phyloP scores from a whole-genome alignment of 768 basidiomycete genomes.

The Pleurotus pulmonarius region DNA sequence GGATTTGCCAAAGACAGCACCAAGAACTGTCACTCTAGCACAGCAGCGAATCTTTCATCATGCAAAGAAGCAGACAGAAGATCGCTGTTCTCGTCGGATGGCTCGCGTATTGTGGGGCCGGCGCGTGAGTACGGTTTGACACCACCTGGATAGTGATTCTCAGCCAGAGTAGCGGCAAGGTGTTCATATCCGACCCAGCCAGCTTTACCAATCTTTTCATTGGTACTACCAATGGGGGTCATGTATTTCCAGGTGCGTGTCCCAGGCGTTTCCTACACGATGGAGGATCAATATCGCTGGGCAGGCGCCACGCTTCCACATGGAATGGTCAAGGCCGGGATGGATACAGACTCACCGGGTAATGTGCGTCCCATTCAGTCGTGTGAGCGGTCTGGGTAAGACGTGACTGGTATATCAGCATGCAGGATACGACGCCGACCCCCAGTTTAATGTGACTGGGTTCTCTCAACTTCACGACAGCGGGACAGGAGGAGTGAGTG shows the following conservation, averaged over 20 bases:
- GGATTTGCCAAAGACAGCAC: too few species aligned
- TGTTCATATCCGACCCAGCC: constrained; percentile 28
- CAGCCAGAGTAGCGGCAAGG: too few species aligned
- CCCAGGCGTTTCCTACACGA: not conserved
- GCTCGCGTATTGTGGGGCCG: too few species aligned
- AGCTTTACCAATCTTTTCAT: constrained; percentile 57
- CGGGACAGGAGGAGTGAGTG: constrained; percentile 56
- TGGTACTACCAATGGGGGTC: constrained; percentile 61
- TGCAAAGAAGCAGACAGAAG: too few species aligned
- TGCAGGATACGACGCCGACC: constrained; percentile 44
- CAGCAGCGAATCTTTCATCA: too few species aligned
- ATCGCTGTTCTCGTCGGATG: too few species aligned
- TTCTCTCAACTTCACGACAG: constrained; percentile 64
- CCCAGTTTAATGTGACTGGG: constrained; percentile 43
- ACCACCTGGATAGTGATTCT: too few species aligned
- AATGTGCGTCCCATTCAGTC: constrained; percentile 34
- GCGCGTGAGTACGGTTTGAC: too few species aligned
- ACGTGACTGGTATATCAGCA: constrained; percentile 25
- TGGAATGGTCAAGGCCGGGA: constrained; percentile 67
- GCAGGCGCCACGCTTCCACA: constrained; percentile 61
- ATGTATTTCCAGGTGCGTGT: constrained; percentile 57
- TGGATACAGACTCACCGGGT: constrained; percentile 64
- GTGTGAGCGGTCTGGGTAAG: not conserved
- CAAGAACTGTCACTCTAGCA: too few species aligned
- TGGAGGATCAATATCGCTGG: not conserved